These are phyloP conservation scores for Westerdykella sp. DNA, from an alignment of 2,329 filamentous ascomycete genomes.

Conservation along the genomic window DNA sequence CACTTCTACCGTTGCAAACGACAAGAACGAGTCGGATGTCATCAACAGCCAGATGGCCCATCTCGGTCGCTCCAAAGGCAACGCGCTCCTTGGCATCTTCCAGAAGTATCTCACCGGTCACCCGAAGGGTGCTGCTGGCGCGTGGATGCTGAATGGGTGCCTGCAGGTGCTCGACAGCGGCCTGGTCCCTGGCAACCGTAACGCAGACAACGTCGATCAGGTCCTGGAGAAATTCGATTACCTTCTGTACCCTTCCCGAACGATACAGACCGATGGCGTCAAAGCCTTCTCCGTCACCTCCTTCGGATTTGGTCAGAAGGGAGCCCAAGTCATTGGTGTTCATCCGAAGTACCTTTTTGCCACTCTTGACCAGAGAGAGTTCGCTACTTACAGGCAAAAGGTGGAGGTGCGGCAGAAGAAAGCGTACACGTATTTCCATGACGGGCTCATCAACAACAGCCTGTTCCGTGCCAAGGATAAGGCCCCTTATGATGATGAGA, in stretches of 20 bases:
- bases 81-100: slow-evolving; percentile 27
- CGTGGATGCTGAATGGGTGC: slow-evolving; percentile 38
- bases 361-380: slow-evolving; percentile 81
- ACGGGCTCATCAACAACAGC: slow-evolving; percentile 94
- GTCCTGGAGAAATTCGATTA: slow-evolving; percentile 39
- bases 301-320: slow-evolving; percentile 45
- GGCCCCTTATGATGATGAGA: slow-evolving; percentile 81
- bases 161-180: slow-evolving; percentile 33
- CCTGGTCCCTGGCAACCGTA: slow-evolving; percentile 34
- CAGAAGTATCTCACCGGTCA: slow-evolving; percentile 40
- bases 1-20: slow-evolving; percentile 63
- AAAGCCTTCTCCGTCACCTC: slow-evolving; percentile 39
- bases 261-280: slow-evolving; percentile 15
- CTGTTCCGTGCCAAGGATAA: slow-evolving; percentile 94
- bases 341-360: slow-evolving; percentile 95
- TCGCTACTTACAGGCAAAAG: slow-evolving; percentile 75
- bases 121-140: slow-evolving; percentile 34
- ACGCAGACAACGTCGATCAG: slow-evolving; percentile 46
- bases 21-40: slow-evolving; percentile 44
- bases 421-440: slow-evolving; percentile 98
- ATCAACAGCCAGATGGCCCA: slow-evolving; percentile 33
- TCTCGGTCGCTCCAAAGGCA: slow-evolving; percentile 33
- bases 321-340: slow-evolving; percentile 60
- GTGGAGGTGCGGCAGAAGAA: slow-evolving; percentile 95
- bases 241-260: slow-evolving; percentile 29